Evolutionary conservation across 345 rosid genomes (phyloP).

Genomic region (Ailanthus altissimus): DNA sequence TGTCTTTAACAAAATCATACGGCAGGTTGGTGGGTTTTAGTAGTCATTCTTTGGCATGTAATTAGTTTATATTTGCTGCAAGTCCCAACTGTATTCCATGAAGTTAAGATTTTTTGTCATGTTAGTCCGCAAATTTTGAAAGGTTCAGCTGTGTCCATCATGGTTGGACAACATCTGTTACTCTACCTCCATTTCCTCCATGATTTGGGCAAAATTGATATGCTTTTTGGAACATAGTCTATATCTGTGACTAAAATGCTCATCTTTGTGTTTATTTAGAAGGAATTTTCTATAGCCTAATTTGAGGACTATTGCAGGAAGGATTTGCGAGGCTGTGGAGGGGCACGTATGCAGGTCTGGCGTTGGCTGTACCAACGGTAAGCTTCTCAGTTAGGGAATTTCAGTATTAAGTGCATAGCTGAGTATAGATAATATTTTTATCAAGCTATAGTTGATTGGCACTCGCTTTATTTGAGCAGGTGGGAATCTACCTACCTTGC

Average conservation of each 20-base stretch:
- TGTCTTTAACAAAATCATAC: conserved; percentile 82
- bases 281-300: conserved; percentile 17
- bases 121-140: not conserved
- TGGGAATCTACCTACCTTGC: conserved; percentile 92
- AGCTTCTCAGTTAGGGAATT: conserved; percentile 18
- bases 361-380: conserved; percentile 91
- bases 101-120: not conserved
- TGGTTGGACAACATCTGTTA: not conserved
- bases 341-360: conserved; percentile 97
- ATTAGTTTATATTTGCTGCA: not conserved
- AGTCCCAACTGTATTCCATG: not conserved
- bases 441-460: not conserved
- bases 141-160: not conserved
- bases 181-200: not conserved
- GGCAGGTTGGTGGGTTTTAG: conserved; percentile 61
- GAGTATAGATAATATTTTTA: not conserved
- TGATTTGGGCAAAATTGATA: not conserved
- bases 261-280: conserved; percentile 4
- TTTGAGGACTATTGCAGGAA: conserved; percentile 55
- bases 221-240: not conserved
- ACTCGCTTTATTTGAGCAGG: conserved; percentile 46
- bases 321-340: conserved; percentile 91
- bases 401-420: conserved; percentile 5
- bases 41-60: not conserved
- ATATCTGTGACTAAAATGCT: not conserved